Conservation (phyloP, 768 basidiomycete genomes). For the Lanmaoa rubissima region DNA sequence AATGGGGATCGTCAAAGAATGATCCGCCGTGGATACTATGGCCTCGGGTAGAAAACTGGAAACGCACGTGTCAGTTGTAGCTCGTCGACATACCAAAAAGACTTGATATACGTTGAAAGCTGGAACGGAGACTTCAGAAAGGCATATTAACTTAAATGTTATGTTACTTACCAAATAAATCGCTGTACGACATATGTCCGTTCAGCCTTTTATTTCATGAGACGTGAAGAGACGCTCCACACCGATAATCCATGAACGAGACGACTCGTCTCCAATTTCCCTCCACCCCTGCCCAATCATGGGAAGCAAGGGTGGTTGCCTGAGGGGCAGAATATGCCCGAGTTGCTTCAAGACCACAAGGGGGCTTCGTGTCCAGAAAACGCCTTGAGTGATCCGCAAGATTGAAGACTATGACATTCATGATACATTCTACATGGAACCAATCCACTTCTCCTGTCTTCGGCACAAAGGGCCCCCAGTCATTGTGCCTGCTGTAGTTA, state of each 20-base stretch:
- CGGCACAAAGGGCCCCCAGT: conserved; percentile 58
- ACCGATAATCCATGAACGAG: conserved; percentile 81
- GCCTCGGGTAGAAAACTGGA: conserved; percentile 22
- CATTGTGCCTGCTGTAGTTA: conserved; percentile 48
- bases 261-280: conserved; percentile 75
- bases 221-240: conserved; percentile 13
- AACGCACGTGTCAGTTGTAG: conserved; percentile 1
- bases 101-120: conserved; percentile 48
- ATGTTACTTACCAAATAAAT: conserved; percentile 24
- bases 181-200: conserved; percentile 7
- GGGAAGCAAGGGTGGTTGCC: conserved; percentile 26
- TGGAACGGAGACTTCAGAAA: conserved; percentile 16
- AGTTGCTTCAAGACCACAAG: conserved; percentile 48
- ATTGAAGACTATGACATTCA: conserved; percentile 54
- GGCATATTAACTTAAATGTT: neutral
- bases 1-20: conserved; percentile 52
- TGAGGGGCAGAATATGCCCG: conserved; percentile 56
- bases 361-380: conserved; percentile 43
- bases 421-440: conserved; percentile 60
- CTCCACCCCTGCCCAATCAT: conserved; percentile 75
- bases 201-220: conserved; percentile 31
- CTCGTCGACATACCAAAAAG: neutral
- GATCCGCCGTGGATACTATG: conserved; percentile 21
- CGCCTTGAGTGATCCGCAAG: conserved; percentile 43
- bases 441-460: conserved; percentile 50